Percentiles rank a stretch among this genome's conserved stretches.
phyloP scores from a whole-genome alignment of 148 eudicot genomes.

The Pharnaceum exiguum region DNA sequence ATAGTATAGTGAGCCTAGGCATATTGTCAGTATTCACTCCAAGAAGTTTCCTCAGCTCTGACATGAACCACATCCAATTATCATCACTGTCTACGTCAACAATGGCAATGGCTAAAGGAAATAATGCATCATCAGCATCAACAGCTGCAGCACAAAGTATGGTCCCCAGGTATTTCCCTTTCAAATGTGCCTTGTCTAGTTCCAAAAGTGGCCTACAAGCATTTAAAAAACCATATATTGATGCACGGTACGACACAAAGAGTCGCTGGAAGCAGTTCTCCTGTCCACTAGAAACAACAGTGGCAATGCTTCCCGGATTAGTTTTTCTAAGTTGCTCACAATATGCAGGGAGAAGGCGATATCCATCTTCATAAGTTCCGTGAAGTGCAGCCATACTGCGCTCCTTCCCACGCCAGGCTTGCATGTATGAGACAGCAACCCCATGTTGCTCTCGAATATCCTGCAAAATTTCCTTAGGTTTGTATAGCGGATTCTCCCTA shows the following conservation, averaged over 20 bases:
- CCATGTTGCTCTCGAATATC: slow-evolving; percentile 94
- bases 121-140: slow-evolving; percentile 83
- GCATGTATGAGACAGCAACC: slow-evolving; percentile 98
- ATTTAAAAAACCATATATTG: slow-evolving; percentile 82
- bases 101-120: slow-evolving; percentile 81
- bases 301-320: slow-evolving; percentile 91
- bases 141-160: slow-evolving; percentile 84
- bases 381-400: slow-evolving; percentile 97
- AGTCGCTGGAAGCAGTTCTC: slow-evolving; percentile 88
- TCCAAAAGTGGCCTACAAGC: slow-evolving; percentile 95
- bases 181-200: slow-evolving; percentile 71
- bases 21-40: slow-evolving; percentile 86
- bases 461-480: slow-evolving; percentile 94
- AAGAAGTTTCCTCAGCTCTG: slow-evolving; percentile 87
- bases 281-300: slow-evolving; percentile 66
- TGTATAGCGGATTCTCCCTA: slow-evolving; percentile 83
- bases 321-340: slow-evolving; percentile 86
- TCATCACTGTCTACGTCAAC: slow-evolving; percentile 90
- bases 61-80: slow-evolving; percentile 99
- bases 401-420: slow-evolving; percentile 99
- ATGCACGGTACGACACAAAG: slow-evolving; percentile 79
- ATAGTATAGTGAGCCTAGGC: slow-evolving; percentile 91
- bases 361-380: slow-evolving; percentile 94
- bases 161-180: slow-evolving; percentile 87
- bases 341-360: slow-evolving; percentile 79